Evolutionary conservation across 2,329 filamentous ascomycete genomes (phyloP).

Genomic region (Diaporthe sp.): DNA sequence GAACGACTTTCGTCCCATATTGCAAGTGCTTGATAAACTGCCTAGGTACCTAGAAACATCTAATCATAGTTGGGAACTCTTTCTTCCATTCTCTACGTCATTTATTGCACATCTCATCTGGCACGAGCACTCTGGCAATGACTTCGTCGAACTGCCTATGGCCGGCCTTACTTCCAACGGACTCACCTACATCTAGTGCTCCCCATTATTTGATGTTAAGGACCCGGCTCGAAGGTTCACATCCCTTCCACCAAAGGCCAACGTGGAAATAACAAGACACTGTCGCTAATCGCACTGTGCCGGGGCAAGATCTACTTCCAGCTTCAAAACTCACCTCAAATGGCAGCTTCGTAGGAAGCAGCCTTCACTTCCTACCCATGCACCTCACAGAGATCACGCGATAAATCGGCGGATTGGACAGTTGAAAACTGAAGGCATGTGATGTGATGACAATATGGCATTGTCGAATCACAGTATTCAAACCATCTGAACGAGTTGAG

Average conservation of each 20-base stretch:
- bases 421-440: not conserved
- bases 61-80: not conserved
- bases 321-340: not conserved
- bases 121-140: not conserved
- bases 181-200: not conserved
- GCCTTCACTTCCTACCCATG: not conserved
- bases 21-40: not conserved
- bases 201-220: no score
- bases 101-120: no score
- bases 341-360: not conserved
- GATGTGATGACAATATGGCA: not conserved
- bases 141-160: not conserved
- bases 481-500: not conserved
- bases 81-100: no score
- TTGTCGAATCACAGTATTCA: not conserved
- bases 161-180: not conserved
- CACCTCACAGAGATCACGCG: not conserved
- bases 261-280: not conserved
- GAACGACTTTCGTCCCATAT: not conserved
- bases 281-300: not conserved
- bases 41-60: not conserved
- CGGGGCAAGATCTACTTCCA: no score
- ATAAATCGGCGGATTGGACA: not conserved
- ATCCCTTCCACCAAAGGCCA: no score
- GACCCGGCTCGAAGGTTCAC: not conserved